Evolutionary conservation across 2,329 filamentous ascomycete species (phyloP).

Genomic region (Coccinonectria pachysandricola): DNA sequence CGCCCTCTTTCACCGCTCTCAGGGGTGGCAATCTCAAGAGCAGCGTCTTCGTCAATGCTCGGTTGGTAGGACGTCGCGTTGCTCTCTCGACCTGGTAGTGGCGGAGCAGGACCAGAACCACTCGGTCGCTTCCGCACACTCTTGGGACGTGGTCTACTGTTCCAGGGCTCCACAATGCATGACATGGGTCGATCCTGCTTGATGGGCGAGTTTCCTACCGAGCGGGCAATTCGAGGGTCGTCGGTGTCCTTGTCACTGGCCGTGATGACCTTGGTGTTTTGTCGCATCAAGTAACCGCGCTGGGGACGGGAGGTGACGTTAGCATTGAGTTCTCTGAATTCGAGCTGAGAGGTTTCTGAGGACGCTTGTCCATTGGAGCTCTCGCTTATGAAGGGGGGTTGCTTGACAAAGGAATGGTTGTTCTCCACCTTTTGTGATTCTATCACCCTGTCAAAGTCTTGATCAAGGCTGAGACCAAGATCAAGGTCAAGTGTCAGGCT

Average conservation of each 20-base stretch:
- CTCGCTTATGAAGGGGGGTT: constrained; percentile 12
- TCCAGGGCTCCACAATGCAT: constrained; percentile 97
- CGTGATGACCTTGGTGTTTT: constrained; percentile 94
- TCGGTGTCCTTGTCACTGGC: constrained; percentile 69
- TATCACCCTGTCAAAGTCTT: constrained; percentile 91
- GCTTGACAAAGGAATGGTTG: constrained; percentile 11
- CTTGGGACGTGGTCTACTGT: constrained; percentile 61
- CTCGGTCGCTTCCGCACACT: constrained; percentile 45
- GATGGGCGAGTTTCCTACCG: constrained; percentile 57
- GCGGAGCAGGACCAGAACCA: constrained; percentile 57
- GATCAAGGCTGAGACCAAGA: constrained; percentile 75
- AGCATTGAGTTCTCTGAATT: constrained; percentile 37
- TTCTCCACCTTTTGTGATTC: constrained; percentile 83
- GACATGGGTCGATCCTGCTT: constrained; percentile 78
- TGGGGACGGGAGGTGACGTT: constrained; percentile 56
- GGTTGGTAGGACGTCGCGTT: constrained; percentile 57
- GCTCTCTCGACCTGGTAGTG: constrained; percentile 79
- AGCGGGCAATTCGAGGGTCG: constrained; percentile 43
- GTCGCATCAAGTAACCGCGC: constrained; percentile 97
- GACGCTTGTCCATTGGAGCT: constrained; percentile 37
- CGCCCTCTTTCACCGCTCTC: constrained; percentile 82
- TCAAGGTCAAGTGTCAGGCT: constrained; percentile 77
- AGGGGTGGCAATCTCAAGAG: constrained; percentile 47
- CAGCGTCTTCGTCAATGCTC: constrained; percentile 58
- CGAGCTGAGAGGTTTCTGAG: constrained; percentile 10